Evolutionary conservation across 768 basidiomycete species (phyloP), one percentile per base, ranked within the genome.

Genomic region (Pholiota molesta): DNA sequence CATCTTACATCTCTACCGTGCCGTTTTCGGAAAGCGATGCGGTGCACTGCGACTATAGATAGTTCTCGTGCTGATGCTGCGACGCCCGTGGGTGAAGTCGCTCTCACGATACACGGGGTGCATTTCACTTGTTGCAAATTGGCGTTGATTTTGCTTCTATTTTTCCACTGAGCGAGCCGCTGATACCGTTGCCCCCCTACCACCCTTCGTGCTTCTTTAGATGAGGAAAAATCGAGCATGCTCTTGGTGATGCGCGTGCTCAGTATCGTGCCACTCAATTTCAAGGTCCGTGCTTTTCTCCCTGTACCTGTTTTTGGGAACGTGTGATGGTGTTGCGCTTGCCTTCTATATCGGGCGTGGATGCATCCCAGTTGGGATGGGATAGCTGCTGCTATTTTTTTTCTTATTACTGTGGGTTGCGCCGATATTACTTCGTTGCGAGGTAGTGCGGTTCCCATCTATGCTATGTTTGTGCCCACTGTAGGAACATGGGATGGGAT

Each of bases 201-300:
- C 39, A n/a, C 55, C 55, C 35, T 55, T 23, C 21, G 6, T 53
- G 9, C 17, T 11, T 23, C 8, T 55, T 45, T 79, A 91, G 95
- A 96, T 71, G 93, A 95, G 67, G 95, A 97, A 75, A 96, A 97
- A 76, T 88, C 90, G 40, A 90, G 91, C 78, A 96, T 96, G 90
- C 77, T 99, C 51, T 80, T 99, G 57, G 94, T 99, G 72, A 98
- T 99, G 95, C 83, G 97, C 45, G 94, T 96, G 59, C 79, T 98
- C 56, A 95, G 94, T 77, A 96, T 99, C 62, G 91, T 99, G 21
- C 96, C 96, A 54, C 75, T 99, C 65, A 93, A 88, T 72, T 97
- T 96, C 83, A 93, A 95, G 83, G 95, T 94, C 70, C 71, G 85
- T 72, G 31, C 19, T 58, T 59, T 59, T 53, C 47, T 53, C 19